A percentile compares a stretch with the other conserved stretches of the same genome.
These are phyloP conservation scores for Cordyceps pruinosa DNA, from an alignment of 2,329 filamentous ascomycete genomes.

Conservation along the genomic window DNA sequence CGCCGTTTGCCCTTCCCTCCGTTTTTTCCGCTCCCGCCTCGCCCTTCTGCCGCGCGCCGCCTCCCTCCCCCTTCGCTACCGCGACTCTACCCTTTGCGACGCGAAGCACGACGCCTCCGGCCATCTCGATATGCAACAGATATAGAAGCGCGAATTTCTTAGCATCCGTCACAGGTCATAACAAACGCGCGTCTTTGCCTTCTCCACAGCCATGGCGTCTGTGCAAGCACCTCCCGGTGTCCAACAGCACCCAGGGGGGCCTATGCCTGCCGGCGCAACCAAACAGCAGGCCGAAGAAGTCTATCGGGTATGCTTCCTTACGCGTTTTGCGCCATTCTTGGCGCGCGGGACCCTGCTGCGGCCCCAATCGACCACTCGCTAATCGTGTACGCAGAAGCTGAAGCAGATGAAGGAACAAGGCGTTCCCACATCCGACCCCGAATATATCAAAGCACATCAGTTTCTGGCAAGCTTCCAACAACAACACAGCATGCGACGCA, in stretches of 20 bases:
- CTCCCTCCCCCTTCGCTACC: slow-evolving; percentile 1
- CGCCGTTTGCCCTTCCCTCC: slow-evolving; percentile 9
- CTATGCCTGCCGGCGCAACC: slow-evolving; percentile 60
- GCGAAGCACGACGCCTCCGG: slow-evolving; percentile 15
- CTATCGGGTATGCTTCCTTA: slow-evolving; percentile 47
- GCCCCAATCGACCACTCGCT: background rate
- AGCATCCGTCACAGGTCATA: slow-evolving; percentile 21
- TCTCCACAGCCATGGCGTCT: slow-evolving; percentile 61
- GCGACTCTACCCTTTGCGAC: slow-evolving; percentile 15
- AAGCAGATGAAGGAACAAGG: slow-evolving; percentile 83
- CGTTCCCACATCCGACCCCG: slow-evolving; percentile 74
- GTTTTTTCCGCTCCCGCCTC: slow-evolving; percentile 15
- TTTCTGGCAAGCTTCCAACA: slow-evolving; percentile 67
- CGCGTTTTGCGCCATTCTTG: slow-evolving; percentile 4
- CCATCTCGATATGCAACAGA: slow-evolving; percentile 34
- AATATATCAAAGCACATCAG: slow-evolving; percentile 75
- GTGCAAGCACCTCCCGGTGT: slow-evolving; percentile 66
- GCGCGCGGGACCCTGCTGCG: background rate
- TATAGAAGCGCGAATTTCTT: slow-evolving; percentile 22
- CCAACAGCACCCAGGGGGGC: slow-evolving; percentile 58
- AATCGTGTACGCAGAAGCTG: slow-evolving; percentile 57
- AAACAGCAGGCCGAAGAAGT: slow-evolving; percentile 73
- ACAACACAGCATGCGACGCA: slow-evolving; percentile 50
- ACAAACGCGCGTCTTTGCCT: slow-evolving; percentile 18
- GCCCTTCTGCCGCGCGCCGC: too few species aligned